Percentiles rank a stretch among this genome's conserved stretches.
These are phyloP conservation scores for Penicillium chermesinum DNA, from an alignment of 495 filamentous ascomycete genomes.

Conservation along the genomic window DNA sequence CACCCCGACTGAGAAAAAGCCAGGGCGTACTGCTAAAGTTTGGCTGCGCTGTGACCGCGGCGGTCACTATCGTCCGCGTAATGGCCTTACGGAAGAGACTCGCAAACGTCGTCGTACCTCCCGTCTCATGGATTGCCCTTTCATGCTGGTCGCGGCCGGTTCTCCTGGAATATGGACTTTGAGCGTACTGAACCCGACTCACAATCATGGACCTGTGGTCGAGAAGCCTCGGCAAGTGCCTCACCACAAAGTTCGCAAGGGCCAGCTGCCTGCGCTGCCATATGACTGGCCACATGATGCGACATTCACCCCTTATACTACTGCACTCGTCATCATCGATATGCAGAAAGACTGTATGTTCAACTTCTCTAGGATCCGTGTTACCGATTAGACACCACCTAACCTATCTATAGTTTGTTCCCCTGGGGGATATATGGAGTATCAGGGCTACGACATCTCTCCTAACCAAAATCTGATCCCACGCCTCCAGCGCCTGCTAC, in stretches of 20 bases:
- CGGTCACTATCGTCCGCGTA: constrained; percentile 46
- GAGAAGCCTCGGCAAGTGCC: constrained; percentile 38
- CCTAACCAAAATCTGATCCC: constrained; percentile 52
- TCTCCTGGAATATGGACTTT: constrained; percentile 43
- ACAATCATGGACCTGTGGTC: constrained; percentile 43
- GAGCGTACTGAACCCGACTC: constrained; percentile 39
- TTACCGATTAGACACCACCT: not conserved
- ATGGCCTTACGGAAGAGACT: constrained; percentile 46
- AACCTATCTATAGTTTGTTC: constrained; percentile 47
- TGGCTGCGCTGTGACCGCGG: constrained; percentile 49
- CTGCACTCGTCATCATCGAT: constrained; percentile 64
- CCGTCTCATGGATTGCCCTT: constrained; percentile 45
- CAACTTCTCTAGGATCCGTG: not conserved
- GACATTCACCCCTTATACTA: constrained; percentile 51
- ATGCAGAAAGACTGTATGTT: constrained; percentile 67
- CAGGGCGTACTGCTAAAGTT: constrained; percentile 42
- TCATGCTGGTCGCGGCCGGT: constrained; percentile 43
- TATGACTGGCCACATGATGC: constrained; percentile 63
- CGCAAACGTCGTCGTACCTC: constrained; percentile 44
- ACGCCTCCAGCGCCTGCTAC: constrained; percentile 47
- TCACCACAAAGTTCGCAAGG: constrained; percentile 44
- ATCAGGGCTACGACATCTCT: constrained; percentile 55
- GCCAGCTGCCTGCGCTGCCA: constrained; percentile 45
- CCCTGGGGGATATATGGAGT: constrained; percentile 53
- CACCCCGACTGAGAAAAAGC: constrained; percentile 45